Percentiles rank a stretch among this genome's conserved stretches.
These are phyloP conservation scores for Macrophomina pseudophaseolina DNA, from an alignment of 2,329 filamentous ascomycete species.

Conservation along the genomic window DNA sequence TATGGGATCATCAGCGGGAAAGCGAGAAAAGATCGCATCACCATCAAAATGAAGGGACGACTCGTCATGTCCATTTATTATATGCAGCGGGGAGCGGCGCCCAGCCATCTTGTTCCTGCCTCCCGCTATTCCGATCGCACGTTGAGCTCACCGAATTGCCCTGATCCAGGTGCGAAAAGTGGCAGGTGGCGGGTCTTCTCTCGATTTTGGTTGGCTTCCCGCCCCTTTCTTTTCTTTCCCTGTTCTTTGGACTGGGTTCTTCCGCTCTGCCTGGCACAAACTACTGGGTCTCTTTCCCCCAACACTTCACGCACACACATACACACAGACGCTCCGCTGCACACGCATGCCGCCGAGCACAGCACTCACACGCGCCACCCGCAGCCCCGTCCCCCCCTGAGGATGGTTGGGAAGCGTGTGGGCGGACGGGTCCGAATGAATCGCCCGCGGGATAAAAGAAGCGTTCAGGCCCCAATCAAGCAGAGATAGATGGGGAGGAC, in stretches of 20 bases:
- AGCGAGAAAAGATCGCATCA: constrained; percentile 7
- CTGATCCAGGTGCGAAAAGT: background rate
- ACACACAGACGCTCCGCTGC: background rate
- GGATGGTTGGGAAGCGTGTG: background rate
- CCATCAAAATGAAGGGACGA: constrained; percentile 18
- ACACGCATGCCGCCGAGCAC: background rate
- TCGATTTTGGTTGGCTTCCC: background rate
- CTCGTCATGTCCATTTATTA: constrained; percentile 11
- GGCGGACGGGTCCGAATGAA: background rate
- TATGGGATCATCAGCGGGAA: constrained; percentile 11
- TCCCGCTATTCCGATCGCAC: background rate
- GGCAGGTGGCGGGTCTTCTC: background rate
- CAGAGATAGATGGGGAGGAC: background rate
- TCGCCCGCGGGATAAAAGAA: background rate
- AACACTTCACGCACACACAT: background rate
- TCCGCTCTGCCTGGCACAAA: too few relatives aligned
- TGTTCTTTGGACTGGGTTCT: background rate
- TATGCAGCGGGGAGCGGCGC: constrained; percentile 2
- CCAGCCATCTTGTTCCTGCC: background rate
- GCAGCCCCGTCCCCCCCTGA: constrained; percentile 2
- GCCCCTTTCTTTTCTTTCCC: background rate
- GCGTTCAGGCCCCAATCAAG: background rate
- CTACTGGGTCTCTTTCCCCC: too few relatives aligned
- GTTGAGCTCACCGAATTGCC: background rate
- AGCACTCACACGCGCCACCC: background rate